A percentile compares a stretch with the other conserved stretches of the same genome.
These are phyloP conservation scores for Byssothecium circinans DNA, from an alignment of 2,329 filamentous ascomycete genomes.

Conservation along the genomic window DNA sequence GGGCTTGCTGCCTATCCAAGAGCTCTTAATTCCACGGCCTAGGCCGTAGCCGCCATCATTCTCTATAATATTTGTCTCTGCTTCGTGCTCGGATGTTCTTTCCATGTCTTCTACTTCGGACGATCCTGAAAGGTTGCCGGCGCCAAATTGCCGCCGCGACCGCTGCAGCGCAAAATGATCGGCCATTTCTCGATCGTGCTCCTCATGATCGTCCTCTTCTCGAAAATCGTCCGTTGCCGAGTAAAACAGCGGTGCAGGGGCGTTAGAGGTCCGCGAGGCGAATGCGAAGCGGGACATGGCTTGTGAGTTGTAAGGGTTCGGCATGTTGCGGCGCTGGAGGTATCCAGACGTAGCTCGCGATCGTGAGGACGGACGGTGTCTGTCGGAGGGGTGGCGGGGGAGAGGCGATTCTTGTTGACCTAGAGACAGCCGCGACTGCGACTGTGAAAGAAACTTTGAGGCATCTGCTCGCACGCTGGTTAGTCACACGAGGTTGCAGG, in stretches of 20 bases:
- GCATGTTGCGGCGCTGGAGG: constrained; percentile 55
- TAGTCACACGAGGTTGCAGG: constrained; percentile 46
- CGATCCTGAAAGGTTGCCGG: constrained; percentile 80
- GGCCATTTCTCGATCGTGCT: constrained; percentile 87
- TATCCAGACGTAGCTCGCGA: constrained; percentile 54
- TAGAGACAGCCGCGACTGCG: constrained; percentile 85
- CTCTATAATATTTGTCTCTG: constrained; percentile 50
- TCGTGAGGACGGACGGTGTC: constrained; percentile 50
- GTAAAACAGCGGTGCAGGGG: constrained; percentile 91
- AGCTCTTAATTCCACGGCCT: constrained; percentile 58
- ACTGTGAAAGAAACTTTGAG: constrained; percentile 96
- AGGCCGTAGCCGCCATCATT: constrained; percentile 45
- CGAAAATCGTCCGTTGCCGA: constrained; percentile 87
- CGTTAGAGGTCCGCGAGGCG: constrained; percentile 71
- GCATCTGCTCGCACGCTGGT: constrained; percentile 68
- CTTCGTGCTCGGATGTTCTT: constrained; percentile 50
- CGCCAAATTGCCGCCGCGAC: constrained; percentile 84
- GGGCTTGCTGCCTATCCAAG: constrained; percentile 56
- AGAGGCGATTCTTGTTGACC: constrained; percentile 55
- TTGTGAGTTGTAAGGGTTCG: constrained; percentile 74
- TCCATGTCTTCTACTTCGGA: constrained; percentile 75
- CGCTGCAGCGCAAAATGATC: constrained; percentile 90
- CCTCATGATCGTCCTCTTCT: constrained; percentile 90
- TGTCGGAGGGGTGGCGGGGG: constrained; percentile 53
- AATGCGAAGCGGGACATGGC: constrained; percentile 76